These are phyloP conservation scores for Triticum monococcum DNA, from an alignment of 176 grass and related monocot species.

Conservation along the genomic window DNA sequence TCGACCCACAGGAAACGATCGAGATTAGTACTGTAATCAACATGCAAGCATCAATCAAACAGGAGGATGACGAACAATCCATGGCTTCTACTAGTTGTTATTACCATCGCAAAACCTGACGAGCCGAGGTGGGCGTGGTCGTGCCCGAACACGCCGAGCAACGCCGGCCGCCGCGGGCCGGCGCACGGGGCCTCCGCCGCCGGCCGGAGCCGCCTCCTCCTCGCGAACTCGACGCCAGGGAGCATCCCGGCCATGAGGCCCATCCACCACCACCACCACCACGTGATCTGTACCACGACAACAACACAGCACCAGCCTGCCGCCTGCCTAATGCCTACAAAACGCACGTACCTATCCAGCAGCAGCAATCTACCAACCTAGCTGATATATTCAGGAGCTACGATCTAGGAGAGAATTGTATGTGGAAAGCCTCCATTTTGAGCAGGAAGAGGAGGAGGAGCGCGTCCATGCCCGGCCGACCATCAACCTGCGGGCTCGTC, in stretches of 20 bases:
- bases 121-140: constrained; percentile 20
- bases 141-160: constrained; percentile 28
- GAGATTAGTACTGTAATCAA: neutral
- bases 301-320: constrained; percentile 25
- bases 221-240: constrained; percentile 65
- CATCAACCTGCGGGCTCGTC: neutral
- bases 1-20: neutral
- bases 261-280: constrained; percentile 28
- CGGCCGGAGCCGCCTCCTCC: constrained; percentile 52
- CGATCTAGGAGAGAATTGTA: no score
- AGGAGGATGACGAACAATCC: neutral
- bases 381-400: no score
- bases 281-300: neutral
- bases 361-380: neutral
- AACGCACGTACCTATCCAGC: neutral
- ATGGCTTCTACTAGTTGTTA: neutral
- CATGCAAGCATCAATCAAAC: neutral
- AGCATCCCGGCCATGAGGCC: constrained; percentile 81
- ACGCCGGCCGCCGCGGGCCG: constrained; percentile 37
- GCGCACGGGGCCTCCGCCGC: neutral
- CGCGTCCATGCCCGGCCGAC: neutral
- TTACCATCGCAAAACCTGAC: constrained; percentile 3
- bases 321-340: neutral
- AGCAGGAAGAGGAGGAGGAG: constrained; percentile 16
- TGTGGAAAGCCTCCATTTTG: constrained; percentile 30